Evolutionary conservation across 1,139 yeast species (phyloP), one percentile per base, ranked within the genome.

Genomic region (Kodamaea suecica): DNA sequence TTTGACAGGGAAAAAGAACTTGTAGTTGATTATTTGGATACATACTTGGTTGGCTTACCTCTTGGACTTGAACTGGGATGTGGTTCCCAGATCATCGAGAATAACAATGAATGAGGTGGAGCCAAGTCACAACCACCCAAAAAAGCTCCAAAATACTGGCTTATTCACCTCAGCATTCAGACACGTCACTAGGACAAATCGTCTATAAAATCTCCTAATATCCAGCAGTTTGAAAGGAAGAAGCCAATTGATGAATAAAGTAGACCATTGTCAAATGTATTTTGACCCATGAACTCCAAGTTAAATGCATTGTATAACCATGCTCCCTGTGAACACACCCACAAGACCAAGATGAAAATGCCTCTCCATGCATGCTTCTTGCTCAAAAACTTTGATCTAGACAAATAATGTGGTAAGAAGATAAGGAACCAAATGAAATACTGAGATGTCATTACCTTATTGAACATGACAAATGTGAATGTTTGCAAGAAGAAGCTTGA

Each of bases 401-500:
- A 65, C 12, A 84, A 55, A 51, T 68, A 80, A 37, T 85, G 77
- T 1, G 97, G 97, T 31, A 88, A 59, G 47, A 88, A 76, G 11
- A 88, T 86, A 52, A 92, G 64, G 55, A 82, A 88, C 97, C 98
- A 92, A 47, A 90, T 78, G 57, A 92, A 92, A 58, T 92, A 92
- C 52, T 83, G 94, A 1, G 96, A 86, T 0, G 98, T 92, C 50
- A 95, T 84, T 23, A 92, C 97, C 60, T 92, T 92, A 65, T 92
- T 92, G 63, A 83, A 87, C 2, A 94, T 72, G 23, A 90, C 96
- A 63, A 92, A 92, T 19, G 87, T 75, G 57, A 87, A 82, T 1
- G 98, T 92, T 59, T 90, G 97, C n/a, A 88, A 56, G 52, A 90
- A 86, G 44, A 87, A 58, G 14, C 88, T 75, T 28, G 83, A 72